Conservation (phyloP, 1,284 basidiomycete species). For the Xerocomus minutiporus region DNA sequence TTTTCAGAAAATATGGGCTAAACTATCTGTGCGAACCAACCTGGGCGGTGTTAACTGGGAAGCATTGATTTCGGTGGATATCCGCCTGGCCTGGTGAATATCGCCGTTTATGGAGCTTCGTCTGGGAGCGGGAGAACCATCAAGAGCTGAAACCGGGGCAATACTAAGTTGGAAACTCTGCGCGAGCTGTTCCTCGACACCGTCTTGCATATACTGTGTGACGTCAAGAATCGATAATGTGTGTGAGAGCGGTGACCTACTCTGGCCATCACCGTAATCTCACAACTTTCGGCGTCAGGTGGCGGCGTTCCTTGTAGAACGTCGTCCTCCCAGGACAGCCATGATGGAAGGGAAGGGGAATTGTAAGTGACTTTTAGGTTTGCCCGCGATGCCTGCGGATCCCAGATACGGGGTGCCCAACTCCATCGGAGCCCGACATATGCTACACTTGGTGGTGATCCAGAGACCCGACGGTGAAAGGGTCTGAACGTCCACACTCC, state of each 20-base stretch:
- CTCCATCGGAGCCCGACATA: slow-evolving; percentile 83
- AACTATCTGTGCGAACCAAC: slow-evolving; percentile 25
- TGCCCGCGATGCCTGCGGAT: slow-evolving; percentile 84
- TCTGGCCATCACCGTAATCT: slow-evolving; percentile 66
- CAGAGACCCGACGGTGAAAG: slow-evolving; percentile 84
- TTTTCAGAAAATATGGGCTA: slow-evolving; percentile 6
- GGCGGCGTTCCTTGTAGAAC: slow-evolving; percentile 70
- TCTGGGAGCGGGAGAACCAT: slow-evolving; percentile 53
- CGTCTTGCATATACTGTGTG: slow-evolving; percentile 59
- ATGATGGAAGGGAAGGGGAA: slow-evolving; percentile 77
- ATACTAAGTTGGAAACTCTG: slow-evolving; percentile 68
- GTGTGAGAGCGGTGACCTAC: slow-evolving; percentile 38
- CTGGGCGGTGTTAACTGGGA: slow-evolving; percentile 36
- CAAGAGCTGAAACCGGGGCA: slow-evolving; percentile 64
- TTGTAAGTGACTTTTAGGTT: slow-evolving; percentile 77
- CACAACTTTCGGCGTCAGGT: slow-evolving; percentile 65
- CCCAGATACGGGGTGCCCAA: slow-evolving; percentile 95
- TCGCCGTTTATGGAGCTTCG: slow-evolving; percentile 62
- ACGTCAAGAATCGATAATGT: slow-evolving; percentile 11
- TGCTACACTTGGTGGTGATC: slow-evolving; percentile 75
- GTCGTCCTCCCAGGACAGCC: slow-evolving; percentile 87
- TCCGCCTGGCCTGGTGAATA: slow-evolving; percentile 45
- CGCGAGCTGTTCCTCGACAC: slow-evolving; percentile 61
- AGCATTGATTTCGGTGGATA: slow-evolving; percentile 55
- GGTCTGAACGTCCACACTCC: slow-evolving; percentile 89